Percentiles rank a stretch among this genome's conserved stretches.
Evolutionary conservation across 176 grass and related monocot genomes (phyloP).

Genomic region (Echinochloa phyllopogon): DNA sequence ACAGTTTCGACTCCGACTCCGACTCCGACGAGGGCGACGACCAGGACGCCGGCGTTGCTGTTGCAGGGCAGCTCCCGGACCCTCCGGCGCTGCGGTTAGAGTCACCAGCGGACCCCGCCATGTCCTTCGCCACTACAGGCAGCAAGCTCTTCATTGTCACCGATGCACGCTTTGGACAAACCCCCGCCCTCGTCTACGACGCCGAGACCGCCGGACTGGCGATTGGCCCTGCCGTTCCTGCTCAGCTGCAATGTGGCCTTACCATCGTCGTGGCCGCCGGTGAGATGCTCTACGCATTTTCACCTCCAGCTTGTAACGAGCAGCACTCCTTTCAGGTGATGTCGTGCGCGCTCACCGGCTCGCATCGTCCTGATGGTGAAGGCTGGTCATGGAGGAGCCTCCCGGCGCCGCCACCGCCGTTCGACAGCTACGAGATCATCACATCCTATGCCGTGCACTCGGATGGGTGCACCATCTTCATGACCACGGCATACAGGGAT

Average conservation of each 20-base stretch:
- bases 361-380: background rate
- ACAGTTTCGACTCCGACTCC: background rate
- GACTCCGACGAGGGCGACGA: background rate
- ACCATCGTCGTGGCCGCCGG: background rate
- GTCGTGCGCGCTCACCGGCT: background rate
- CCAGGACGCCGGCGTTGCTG: background rate
- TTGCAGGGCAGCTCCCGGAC: background rate
- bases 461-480: constrained; percentile 18
- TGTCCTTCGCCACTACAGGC: background rate
- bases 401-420: background rate
- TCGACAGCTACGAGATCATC: background rate
- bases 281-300: background rate
- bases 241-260: background rate
- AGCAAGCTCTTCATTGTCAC: constrained; percentile 1
- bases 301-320: background rate
- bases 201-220: background rate
- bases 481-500: background rate
- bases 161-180: background rate
- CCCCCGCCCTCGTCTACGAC: constrained; percentile 4
- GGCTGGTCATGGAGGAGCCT: constrained; percentile 1
- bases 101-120: background rate
- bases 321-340: constrained; percentile 9
- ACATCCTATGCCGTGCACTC: constrained; percentile 21
- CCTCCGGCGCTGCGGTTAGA: background rate
- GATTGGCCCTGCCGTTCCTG: background rate